Evolutionary conservation across 2,329 filamentous ascomycete species (phyloP), one percentile per base, ranked within the genome.

Genomic region (Clonostachys rhizophaga): DNA sequence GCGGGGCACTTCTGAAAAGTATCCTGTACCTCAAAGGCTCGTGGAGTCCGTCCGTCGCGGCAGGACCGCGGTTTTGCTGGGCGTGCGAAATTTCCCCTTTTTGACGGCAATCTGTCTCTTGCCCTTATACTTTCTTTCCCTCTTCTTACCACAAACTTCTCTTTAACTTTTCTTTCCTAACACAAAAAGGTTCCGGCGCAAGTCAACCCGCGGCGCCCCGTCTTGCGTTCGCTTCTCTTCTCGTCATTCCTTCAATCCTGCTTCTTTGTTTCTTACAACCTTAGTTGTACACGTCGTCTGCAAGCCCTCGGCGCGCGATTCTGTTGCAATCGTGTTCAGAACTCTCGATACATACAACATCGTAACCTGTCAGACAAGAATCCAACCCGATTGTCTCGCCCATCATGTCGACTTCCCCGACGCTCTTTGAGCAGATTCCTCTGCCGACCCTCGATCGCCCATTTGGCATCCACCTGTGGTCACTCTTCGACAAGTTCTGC

Each of bases 391-490:
- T 44, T 20, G 49, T 46, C 42, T 51, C 49, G 51, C 55, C 57
- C 58, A 57, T 51, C 62, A 70, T 69, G 64, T 65, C 61, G 45
- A 54, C 60, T 45, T 64, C 72, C 47, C 63, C 71, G 50, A 67
- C 70, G 52, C 71, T 79, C 54, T 75, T 69, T 69, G 74, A 79
- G 62, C 69, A 78, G 58, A 60, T 84, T 52, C 78, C 89, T 64
- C 65, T 83, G 56, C 92, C 92, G 48, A 90, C 90, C 52, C 78
- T 97, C 69, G 91, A 96, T 66, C 84, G 88, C 54, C 92, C 92
- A 34, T 97, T 97, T 62, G 94, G 92, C 67, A 75, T 97, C 57
- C 78, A 88, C 54, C 73, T 96, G 68, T 97, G 94, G 94, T 90
- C 92, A 58, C 83, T 95, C 70, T 97, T 97, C 80, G 87, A 86